Evolutionary conservation across 352 stramenopile species (phyloP), one percentile per base, ranked within the genome.

Genomic region (Globisporangium heterothallicum): DNA sequence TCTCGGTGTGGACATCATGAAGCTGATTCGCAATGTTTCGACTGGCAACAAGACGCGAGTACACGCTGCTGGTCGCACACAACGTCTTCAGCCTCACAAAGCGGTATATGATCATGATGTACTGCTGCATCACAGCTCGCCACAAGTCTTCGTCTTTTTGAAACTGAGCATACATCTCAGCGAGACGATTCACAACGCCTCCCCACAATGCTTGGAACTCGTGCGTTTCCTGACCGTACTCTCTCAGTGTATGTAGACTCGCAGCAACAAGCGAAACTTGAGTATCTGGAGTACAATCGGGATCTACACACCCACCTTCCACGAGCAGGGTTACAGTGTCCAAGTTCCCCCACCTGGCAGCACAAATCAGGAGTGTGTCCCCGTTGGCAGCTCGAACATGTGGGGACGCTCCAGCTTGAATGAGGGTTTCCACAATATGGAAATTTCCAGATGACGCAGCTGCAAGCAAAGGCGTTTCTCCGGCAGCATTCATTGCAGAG

Each of bases 401-500:
- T 25, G 22, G 19, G 6, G 22, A 42, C 5, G 21, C 30, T 45
- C 8, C 35, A 34, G 12, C 36, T 19, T 50, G 13, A 32, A 32
- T 27, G 24, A 34, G 30, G 27, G 26, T 42, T 22, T 38, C 9
- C 27, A 19, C 13, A 50, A 36, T 47, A 16, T 42, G 8, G 21
- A 19, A 34, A 35, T 26, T 55, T 45, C 66, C 59, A 59, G 13
- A 72, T 43, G 68, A 78, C 73, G 67, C 29, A 34, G 29, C 29
- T 34, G 29, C 29, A 34, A 34, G 29, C 29, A 34, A 74, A 34
- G 65, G 54, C 7, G 63, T 41, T 53, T 10, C 61, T 59, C 63
- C 63, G 62, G 65, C 70, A 66, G 74, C 62, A 66, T 74, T 74
- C 68, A 57, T 60, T 72, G 66, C 61, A 47, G 42, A 21, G 24